These are phyloP conservation scores for Atkinsonella hypoxylon DNA, from an alignment of 2,329 filamentous ascomycete genomes.

Conservation along the genomic window DNA sequence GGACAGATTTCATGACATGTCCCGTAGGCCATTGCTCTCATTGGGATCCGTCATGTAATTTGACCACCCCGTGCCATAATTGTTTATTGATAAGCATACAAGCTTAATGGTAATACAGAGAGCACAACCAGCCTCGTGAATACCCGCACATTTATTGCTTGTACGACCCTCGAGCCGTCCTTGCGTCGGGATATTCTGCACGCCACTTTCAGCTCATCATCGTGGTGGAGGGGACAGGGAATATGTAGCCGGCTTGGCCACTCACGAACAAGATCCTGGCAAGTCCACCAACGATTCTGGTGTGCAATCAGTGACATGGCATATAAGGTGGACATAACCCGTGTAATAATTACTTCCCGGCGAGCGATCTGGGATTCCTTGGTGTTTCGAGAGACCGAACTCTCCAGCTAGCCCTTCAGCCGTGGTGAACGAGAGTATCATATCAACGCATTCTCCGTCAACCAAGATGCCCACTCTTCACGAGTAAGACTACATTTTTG, in stretches of 20 bases:
- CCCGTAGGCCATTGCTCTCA: no score
- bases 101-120: no score
- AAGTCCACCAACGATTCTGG: not conserved
- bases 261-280: not conserved
- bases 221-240: not conserved
- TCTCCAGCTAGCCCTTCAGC: not conserved
- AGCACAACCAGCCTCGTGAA: not conserved
- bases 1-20: no score
- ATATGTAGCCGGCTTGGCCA: not conserved
- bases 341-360: not conserved
- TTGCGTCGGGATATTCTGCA: not conserved
- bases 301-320: not conserved
- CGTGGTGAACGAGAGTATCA: not conserved
- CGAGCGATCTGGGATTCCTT: no score
- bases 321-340: not conserved
- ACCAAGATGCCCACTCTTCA: conserved; percentile 4
- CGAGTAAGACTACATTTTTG: conserved; percentile 47
- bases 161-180: not conserved
- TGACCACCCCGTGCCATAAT: not conserved
- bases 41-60: no score
- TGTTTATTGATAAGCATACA: conserved; percentile 1
- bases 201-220: not conserved
- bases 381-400: no score
- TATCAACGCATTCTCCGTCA: not conserved
- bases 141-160: not conserved